Evolutionary conservation across 257 asterid genomes (phyloP).

Genomic region (Coffea canephora): DNA sequence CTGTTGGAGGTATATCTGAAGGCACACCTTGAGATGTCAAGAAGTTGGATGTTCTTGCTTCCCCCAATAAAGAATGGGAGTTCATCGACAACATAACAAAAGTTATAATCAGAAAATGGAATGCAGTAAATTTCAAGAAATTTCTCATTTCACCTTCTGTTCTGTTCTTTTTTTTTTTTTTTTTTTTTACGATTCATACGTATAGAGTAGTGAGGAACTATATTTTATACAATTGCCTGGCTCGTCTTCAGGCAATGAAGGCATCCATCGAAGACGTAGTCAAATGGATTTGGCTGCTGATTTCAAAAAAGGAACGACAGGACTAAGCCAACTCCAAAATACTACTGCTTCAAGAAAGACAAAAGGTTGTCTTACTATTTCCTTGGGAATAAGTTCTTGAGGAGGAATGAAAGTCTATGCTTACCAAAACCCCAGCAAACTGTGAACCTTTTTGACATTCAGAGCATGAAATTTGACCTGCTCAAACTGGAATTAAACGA

Average conservation of each 20-base stretch:
- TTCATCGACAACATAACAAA: background rate
- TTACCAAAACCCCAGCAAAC: background rate
- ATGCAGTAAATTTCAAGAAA: background rate
- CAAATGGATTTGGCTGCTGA: background rate
- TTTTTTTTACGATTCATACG: background rate
- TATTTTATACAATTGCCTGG: background rate
- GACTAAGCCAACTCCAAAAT: background rate
- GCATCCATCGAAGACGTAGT: background rate
- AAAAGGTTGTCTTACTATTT: background rate
- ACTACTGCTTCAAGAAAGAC: background rate
- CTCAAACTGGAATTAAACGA: background rate
- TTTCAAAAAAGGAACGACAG: background rate
- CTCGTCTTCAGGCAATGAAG: background rate
- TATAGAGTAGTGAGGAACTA: background rate
- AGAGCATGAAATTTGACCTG: background rate
- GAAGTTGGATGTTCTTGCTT: slow-evolving; percentile 7
- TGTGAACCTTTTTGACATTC: background rate
- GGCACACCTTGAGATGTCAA: slow-evolving; percentile 4
- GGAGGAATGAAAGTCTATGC: background rate
- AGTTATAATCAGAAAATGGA: background rate
- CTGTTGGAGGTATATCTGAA: background rate
- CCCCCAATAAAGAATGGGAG: background rate
- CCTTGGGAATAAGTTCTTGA: background rate
- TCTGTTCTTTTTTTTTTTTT: background rate
- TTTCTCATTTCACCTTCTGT: background rate